phyloP scores from a whole-genome alignment of 1,284 basidiomycete species.

The Trametes sp. region DNA sequence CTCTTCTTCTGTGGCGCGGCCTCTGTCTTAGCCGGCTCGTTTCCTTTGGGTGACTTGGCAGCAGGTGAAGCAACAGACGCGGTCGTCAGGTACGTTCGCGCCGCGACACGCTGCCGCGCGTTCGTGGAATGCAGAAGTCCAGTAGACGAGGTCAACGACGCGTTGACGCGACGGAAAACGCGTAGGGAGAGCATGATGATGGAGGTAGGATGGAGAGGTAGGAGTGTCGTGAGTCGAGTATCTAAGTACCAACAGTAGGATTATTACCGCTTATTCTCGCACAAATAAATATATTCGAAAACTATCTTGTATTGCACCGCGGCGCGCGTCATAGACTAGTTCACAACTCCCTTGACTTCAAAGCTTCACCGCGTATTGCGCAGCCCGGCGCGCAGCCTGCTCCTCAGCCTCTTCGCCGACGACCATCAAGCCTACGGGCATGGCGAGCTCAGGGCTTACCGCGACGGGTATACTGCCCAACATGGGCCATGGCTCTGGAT shows the following conservation, averaged over 20 bases:
- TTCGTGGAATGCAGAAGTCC: background rate
- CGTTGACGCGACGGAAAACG: slow-evolving; percentile 20
- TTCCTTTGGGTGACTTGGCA: background rate
- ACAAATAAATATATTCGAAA: no score
- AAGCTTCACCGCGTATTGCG: background rate
- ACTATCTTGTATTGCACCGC: no score
- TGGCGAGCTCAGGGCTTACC: background rate
- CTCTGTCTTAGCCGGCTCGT: background rate
- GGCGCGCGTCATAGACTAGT: no score
- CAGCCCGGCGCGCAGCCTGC: background rate
- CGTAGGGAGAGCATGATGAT: slow-evolving; percentile 23
- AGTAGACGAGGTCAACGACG: background rate
- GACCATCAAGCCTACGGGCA: background rate
- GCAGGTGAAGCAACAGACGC: slow-evolving; percentile 18
- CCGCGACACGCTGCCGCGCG: slow-evolving; percentile 16
- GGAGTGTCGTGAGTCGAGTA: no score
- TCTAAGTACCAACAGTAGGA: no score
- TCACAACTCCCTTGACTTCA: no score
- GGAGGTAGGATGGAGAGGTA: background rate
- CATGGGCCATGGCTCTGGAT: slow-evolving; percentile 49
- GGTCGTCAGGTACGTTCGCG: slow-evolving; percentile 27
- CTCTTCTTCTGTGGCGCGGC: background rate
- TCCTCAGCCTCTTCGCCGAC: background rate
- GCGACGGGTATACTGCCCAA: background rate
- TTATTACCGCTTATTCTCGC: no score